Conservation (phyloP, 495 filamentous ascomycete species). For the Chaetomium fimeti region DNA sequence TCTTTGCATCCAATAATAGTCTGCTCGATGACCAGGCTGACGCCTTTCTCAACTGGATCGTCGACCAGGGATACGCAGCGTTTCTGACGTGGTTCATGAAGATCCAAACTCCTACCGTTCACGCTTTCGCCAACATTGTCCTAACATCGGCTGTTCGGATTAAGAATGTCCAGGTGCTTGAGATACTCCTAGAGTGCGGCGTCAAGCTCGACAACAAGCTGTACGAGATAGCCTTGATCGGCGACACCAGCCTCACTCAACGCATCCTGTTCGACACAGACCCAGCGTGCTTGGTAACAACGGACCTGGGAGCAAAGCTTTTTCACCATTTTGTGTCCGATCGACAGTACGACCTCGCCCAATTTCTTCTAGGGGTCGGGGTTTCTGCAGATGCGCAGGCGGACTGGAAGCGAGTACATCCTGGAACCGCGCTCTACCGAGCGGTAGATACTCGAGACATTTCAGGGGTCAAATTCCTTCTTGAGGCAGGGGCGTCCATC, state of each 20-base stretch:
- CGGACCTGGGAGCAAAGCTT: not conserved
- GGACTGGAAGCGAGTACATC: not conserved
- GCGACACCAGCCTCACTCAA: not conserved
- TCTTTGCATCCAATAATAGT: not conserved
- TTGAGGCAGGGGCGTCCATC: not conserved
- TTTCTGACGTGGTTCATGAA: not conserved
- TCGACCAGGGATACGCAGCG: not conserved
- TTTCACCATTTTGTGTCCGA: not conserved
- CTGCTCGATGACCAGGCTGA: not conserved
- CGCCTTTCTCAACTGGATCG: not conserved
- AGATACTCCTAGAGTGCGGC: not conserved
- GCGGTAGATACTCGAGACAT: not conserved
- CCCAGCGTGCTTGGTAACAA: not conserved
- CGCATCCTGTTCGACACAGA: not conserved
- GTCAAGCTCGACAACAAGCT: not conserved
- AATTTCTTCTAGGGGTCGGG: not conserved
- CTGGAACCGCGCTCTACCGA: not conserved
- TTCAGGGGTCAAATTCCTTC: not conserved
- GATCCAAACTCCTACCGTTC: not conserved
- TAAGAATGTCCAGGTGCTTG: not conserved
- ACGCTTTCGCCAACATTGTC: slow-evolving; percentile 1
- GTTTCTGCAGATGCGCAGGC: not conserved
- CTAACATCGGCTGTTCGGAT: not conserved
- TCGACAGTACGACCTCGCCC: not conserved
- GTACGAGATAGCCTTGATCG: not conserved